Evolutionary conservation across 257 asterid species (phyloP), one percentile per base, ranked within the genome.

Genomic region (Solanum habrochaites): DNA sequence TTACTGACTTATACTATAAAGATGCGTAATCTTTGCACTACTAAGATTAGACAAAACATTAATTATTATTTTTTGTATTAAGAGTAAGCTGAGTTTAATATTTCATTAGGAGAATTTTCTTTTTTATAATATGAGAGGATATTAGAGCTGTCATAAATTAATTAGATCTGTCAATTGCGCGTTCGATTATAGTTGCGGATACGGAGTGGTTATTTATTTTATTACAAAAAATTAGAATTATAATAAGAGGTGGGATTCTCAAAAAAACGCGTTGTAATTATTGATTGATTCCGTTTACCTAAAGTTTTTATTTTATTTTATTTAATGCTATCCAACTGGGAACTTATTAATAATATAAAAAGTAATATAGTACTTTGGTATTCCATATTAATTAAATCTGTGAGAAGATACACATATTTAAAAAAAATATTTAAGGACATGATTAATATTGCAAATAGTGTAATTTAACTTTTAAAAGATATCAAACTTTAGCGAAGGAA

Each of bases 131-230:
- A 77, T 2, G 1, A 42, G 66, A 49, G 85, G 85, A 77, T 47
- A 9, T 40, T 58, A 39, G 45, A 43, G 45, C 43, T 69, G 87
- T 85, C 69, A 25, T 43, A 42, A 85, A 67, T 20, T 23, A 43
- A 29, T 85, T 85, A 23, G 87, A 85, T 31, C 62, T 85, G 82
- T 69, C 67, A 85, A 74, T 29, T 85, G 85, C 85, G 85, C 85
- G 85, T 81, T 31, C 9, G 8, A 49, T 29, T 81, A 6, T 29
- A 81, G 69, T 16, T 81, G 69, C 43, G 69, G 85, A 81, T 81
- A 20, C 31, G 45, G 43, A 29, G 69, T 49, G 29, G 20, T 11
- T 29, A 18, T 2, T 9, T 81, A 29, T 81, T 47, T 20, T 43
- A 27, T 27, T 25, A 25, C 5, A 37, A 42, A 13, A 13, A 43